Percentiles rank a stretch among this genome's conserved stretches.
Evolutionary conservation across 176 grass and related monocot species (phyloP).

Genomic region (Dendrocalamus sinicus): DNA sequence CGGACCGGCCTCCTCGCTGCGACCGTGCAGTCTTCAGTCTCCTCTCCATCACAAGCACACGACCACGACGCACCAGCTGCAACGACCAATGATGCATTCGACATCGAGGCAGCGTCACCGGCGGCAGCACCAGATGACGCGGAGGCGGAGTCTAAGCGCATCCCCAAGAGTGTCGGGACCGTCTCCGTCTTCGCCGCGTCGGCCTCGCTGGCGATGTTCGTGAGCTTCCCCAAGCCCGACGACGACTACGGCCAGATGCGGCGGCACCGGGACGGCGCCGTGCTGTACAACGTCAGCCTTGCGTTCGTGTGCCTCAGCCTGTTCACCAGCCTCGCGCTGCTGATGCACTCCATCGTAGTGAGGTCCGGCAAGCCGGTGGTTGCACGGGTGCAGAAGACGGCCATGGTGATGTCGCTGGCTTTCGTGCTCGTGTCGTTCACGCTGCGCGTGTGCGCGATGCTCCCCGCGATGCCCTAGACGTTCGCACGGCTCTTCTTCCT

Average conservation of each 20-base stretch:
- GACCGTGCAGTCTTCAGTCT: background rate
- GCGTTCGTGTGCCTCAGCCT: background rate
- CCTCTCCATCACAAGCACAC: background rate
- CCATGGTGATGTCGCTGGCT: background rate
- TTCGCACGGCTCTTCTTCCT: too few relatives aligned
- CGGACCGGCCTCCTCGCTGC: slow-evolving; percentile 13
- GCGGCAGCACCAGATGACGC: background rate
- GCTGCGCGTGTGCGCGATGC: background rate
- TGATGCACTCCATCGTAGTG: background rate
- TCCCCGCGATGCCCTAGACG: background rate
- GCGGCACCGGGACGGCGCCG: too few relatives aligned
- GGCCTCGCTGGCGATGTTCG: background rate
- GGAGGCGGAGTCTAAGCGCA: background rate
- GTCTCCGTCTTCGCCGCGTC: background rate
- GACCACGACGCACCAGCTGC: too few relatives aligned
- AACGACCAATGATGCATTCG: background rate
- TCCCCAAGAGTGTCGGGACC: background rate
- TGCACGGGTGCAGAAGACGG: background rate
- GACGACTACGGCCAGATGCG: too few relatives aligned
- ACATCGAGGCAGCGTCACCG: background rate
- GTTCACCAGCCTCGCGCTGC: background rate
- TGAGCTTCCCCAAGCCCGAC: background rate
- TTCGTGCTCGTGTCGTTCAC: background rate
- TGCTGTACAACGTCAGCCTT: background rate
- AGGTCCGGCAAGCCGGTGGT: background rate